Percentiles rank a stretch among this genome's conserved stretches.
phyloP scores from a whole-genome alignment of 495 filamentous ascomycete genomes.

The Penicillium lagena region DNA sequence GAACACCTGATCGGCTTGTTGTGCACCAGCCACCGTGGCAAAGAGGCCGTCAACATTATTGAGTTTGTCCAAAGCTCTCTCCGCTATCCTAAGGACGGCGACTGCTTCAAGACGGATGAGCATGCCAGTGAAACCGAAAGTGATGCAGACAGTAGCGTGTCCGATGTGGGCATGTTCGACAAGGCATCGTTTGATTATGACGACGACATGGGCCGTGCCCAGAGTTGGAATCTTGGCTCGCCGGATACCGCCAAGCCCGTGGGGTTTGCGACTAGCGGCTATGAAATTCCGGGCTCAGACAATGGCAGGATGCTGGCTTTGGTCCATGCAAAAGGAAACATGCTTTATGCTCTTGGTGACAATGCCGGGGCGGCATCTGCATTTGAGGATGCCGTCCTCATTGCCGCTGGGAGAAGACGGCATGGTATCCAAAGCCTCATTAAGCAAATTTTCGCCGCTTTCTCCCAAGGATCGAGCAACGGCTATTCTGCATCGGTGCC shows the following conservation, averaged over 20 bases:
- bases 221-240: constrained; percentile 16
- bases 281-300: constrained; percentile 77
- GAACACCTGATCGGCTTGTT: constrained; percentile 90
- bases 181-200: constrained; percentile 53
- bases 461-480: constrained; percentile 38
- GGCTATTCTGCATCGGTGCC: constrained; percentile 20
- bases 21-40: constrained; percentile 72
- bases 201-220: constrained; percentile 33
- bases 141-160: constrained; percentile 45
- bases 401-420: constrained; percentile 68
- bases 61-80: constrained; percentile 79
- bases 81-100: constrained; percentile 43
- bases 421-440: constrained; percentile 77
- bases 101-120: constrained; percentile 45
- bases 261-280: constrained; percentile 78
- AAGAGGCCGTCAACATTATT: constrained; percentile 85
- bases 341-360: constrained; percentile 89
- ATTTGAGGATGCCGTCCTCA: constrained; percentile 92
- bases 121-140: constrained; percentile 51
- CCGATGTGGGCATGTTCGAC: constrained; percentile 46
- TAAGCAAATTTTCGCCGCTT: constrained; percentile 68
- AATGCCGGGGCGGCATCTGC: constrained; percentile 77
- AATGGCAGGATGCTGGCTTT: constrained; percentile 91
- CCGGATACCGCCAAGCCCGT: constrained; percentile 24
- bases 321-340: constrained; percentile 95